These are phyloP conservation scores for Graphiopsis chlorocephala DNA, from an alignment of 2,329 filamentous ascomycete species.

Conservation along the genomic window DNA sequence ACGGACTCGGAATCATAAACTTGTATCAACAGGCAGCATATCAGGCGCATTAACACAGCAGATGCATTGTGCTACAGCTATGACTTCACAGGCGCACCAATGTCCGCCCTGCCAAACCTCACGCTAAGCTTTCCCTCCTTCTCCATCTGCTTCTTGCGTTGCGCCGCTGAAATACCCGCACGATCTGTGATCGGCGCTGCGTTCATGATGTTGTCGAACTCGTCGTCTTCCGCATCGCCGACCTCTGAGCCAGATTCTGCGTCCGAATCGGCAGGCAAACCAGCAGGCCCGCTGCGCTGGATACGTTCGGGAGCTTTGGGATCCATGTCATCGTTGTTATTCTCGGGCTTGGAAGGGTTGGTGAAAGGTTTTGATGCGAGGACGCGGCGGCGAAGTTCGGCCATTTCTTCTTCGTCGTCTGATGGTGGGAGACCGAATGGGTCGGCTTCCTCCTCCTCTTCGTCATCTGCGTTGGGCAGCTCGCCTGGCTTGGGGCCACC, in stretches of 20 bases:
- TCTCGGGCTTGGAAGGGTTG: constrained; percentile 44
- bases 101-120: constrained; percentile 48
- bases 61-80: background rate
- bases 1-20: background rate
- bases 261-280: constrained; percentile 54
- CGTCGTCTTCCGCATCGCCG: constrained; percentile 62
- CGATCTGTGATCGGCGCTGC: constrained; percentile 86
- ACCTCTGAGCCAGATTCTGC: constrained; percentile 71
- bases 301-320: constrained; percentile 65
- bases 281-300: constrained; percentile 43
- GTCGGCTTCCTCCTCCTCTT: constrained; percentile 54
- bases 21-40: background rate
- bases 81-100: constrained; percentile 41
- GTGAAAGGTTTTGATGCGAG: constrained; percentile 86
- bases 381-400: constrained; percentile 84
- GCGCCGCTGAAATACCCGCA: constrained; percentile 66
- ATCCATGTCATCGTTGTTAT: constrained; percentile 35
- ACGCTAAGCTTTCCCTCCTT: constrained; percentile 43
- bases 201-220: constrained; percentile 90
- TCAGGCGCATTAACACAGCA: background rate
- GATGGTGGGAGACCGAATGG: constrained; percentile 72
- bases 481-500: constrained; percentile 51
- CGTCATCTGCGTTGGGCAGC: constrained; percentile 38
- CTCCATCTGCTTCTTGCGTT: constrained; percentile 53
- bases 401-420: constrained; percentile 87